A percentile compares a stretch with the other conserved stretches of the same genome.
These are phyloP conservation scores for Funneliformis caledonium DNA, from an alignment of 371 early-diverging fungal genomes.

Conservation along the genomic window DNA sequence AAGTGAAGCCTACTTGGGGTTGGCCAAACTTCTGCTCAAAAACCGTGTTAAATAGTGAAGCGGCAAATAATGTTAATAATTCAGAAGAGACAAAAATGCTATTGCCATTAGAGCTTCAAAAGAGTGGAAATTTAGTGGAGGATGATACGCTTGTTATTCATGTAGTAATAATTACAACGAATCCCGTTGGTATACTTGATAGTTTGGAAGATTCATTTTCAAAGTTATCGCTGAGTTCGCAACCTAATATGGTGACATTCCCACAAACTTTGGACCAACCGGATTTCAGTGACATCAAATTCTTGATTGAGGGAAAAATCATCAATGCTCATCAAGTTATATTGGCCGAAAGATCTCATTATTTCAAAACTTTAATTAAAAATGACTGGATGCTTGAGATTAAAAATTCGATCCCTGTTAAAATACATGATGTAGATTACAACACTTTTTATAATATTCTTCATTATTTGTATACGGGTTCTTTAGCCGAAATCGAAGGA, in stretches of 20 bases:
- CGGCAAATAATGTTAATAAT: background rate
- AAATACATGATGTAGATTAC: conserved; percentile 20
- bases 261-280: conserved; percentile 3
- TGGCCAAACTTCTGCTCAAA: conserved; percentile 35
- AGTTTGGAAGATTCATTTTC: background rate
- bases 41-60: background rate
- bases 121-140: background rate
- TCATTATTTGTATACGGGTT: conserved; percentile 21
- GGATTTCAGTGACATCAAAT: conserved; percentile 31
- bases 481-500: conserved; percentile 1
- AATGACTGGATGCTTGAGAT: conserved; percentile 34
- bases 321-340: conserved; percentile 32
- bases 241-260: background rate
- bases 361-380: conserved; percentile 7
- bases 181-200: background rate
- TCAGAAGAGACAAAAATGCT: background rate
- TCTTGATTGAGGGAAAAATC: background rate
- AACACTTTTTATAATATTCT: conserved; percentile 16
- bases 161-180: conserved; percentile 26
- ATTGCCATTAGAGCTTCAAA: conserved; percentile 15
- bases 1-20: conserved; percentile 33
- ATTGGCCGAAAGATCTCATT: conserved; percentile 16
- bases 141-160: conserved; percentile 27
- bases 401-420: conserved; percentile 4
- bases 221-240: background rate